These are phyloP conservation scores for Metschnikowia santaceciliae DNA, from an alignment of 805 yeast genomes.

Conservation along the genomic window DNA sequence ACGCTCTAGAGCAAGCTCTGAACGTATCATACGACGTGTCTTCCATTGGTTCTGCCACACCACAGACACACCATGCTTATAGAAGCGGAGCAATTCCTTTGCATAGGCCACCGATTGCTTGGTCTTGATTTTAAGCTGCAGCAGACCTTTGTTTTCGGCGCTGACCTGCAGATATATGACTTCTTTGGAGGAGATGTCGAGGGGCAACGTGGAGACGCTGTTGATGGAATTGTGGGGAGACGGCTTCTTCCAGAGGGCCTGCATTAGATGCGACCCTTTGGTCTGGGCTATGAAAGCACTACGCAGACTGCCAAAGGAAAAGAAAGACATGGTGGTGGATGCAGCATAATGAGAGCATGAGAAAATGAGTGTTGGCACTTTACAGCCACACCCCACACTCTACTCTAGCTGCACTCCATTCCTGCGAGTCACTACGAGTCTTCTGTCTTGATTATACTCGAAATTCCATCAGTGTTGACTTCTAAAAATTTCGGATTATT, in stretches of 20 bases:
- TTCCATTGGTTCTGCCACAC: constrained; percentile 45
- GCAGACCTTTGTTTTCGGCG: constrained; percentile 15
- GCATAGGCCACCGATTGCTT: constrained; percentile 45
- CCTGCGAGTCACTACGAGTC: too few relatives aligned
- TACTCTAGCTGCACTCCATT: too few relatives aligned
- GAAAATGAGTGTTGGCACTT: background rate
- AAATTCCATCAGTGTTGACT: too few relatives aligned
- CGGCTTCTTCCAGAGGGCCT: constrained; percentile 9
- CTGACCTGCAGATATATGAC: constrained; percentile 26
- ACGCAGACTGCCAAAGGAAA: constrained; percentile 2
- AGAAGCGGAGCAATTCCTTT: constrained; percentile 46
- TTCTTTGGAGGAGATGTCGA: constrained; percentile 23
- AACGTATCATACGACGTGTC: constrained; percentile 15
- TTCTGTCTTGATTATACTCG: too few relatives aligned
- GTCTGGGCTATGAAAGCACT: constrained; percentile 2
- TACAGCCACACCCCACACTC: background rate
- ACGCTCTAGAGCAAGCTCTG: constrained; percentile 19
- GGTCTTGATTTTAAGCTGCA: constrained; percentile 18
- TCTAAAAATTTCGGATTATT: too few relatives aligned
- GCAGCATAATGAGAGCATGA: constrained; percentile 1
- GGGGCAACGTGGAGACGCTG: constrained; percentile 30
- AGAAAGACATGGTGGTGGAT: constrained; percentile 2
- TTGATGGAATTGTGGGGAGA: constrained; percentile 1
- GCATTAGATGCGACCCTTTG: constrained; percentile 9
- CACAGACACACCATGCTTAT: constrained; percentile 53